Base-by-base conservation (phyloP, 2,329 filamentous ascomycete species). In the Hypoxylon sp. region DNA sequence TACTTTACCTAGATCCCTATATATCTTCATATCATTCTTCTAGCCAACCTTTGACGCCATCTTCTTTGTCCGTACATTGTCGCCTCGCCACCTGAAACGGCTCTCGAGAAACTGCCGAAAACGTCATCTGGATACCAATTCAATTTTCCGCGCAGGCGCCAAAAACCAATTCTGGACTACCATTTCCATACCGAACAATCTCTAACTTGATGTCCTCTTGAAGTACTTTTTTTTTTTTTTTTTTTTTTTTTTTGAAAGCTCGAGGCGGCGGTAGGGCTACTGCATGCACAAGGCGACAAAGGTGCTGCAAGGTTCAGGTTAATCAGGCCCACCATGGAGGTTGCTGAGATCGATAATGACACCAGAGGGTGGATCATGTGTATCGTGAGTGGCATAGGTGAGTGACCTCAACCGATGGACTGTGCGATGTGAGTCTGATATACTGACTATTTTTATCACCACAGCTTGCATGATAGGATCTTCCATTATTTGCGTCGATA, bases 311-410 rank as follows among this genome's bases (percentile, higher is more conserved):
- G 48, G 41, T 57, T 37, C 21, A 31, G 51, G 17, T 31, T 37
- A 53, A 57, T 46, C 19, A 25, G 19, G 35, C 61, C 57, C 61
- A 67, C 64, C 68, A 79, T 78, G 74, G 69, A 70, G 44, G 61
- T 59, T 47, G 63, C 61, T 40, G 71, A 64, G 25, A 67, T 88
- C 59, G 80, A 85, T 69, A 94, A 93, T 75, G 93, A 97, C 75
- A 87, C 87, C 57, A 84, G 91, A 59, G 93, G 94, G 65, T 97
- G 93, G 93, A 87, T 97, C 63, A 90, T 97, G 89, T 86, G 81
- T 66, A 78, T 91, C 60, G 90, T 92, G 71, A 96, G 91, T 67
- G 85, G 91, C 45, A 73, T 84, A 57, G 83, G 83, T 86, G 64
- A 50, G 80, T 77, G 51, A 61, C 55, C 44, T 51, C 21, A 15